Base-by-base conservation (phyloP, 306 rosid genomes). In the Spatholobus suberectus region DNA sequence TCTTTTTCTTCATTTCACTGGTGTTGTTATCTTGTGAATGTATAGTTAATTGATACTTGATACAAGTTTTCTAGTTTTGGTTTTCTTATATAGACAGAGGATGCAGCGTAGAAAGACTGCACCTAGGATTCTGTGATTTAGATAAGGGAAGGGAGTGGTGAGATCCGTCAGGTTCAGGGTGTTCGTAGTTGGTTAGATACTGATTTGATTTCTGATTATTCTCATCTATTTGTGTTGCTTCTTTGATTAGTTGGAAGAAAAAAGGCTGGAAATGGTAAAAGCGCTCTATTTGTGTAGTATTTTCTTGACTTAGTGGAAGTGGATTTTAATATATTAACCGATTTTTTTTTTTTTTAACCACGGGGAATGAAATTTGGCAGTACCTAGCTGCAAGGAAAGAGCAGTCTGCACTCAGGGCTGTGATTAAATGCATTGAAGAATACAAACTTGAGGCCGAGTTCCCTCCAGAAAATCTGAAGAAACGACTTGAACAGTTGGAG, bases 401-500 rank as follows among this genome's bases (percentile, higher is more conserved):
- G 92, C 99, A 88, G 78, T 94, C 99, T 55, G 99, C 99, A 10
- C 97, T 94, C 65, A 86, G 89, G 85, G 93, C 98, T 20, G 97
- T 96, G 49, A 90, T 96, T 76, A 94, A 92, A 85, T 96, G 99
- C 87, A 92, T 96, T 63, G 99, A 96, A 82, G 99, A 96, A 81
- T 96, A 96, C 89, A 92, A 96, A 70, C 98, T 96, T 54, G 97
- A 92, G 87, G 85, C 65, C 9, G 92, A 94, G 57, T 96, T 96
- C 86, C 93, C 98, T 70, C 91, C 98, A 15, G 98, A 94, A 85
- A 88, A 89, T 86, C 97, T 96, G 75, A 96, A 89, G 97, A 96
- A 92, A 88, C 95, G 99, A 58, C 92, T 96, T 70, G 99, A 96
- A 34, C 99, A 96, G 83, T 92, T 96, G 79, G 99, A 96, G 85